Evolutionary conservation across 257 asterid species (phyloP), one percentile per base, ranked within the genome.

Genomic region (Catharanthus roseus): DNA sequence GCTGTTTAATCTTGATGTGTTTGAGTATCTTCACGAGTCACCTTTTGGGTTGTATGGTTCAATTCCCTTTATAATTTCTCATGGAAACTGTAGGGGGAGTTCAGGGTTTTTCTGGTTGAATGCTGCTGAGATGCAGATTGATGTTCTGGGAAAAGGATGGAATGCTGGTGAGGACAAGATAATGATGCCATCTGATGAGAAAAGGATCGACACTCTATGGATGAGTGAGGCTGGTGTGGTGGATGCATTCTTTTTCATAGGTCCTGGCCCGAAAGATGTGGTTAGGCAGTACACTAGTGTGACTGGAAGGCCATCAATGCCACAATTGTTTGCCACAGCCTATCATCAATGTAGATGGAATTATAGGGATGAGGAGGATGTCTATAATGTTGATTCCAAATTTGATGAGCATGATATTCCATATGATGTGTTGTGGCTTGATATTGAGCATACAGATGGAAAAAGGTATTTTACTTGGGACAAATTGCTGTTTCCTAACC

Each of bases 91-190:
- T 5, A 70, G 95, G 24, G 96, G 99, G n/a, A 91, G 92, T 74
- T 87, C 97, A 0, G 99, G 99, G 1, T 95, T 95, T 76, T 95
- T 95, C 84, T 95, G 97, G 99, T 81, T 95, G 77, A 95, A 88
- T 84, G 96, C 97, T 81, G 99, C 99, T 57, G 99, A 95, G 80
- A 95, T 95, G 99, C 99, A 95, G 93, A 91, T 95, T 81, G 99
- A 95, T 82, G 93, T 95, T 33, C 62, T 95, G 69, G 96, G 87
- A 23, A 77, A 80, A 1, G 96, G 92, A 12, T 89, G 97, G 97
- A 84, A 88, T 73, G 85, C 86, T 44, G 91, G 88, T 73, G 78
- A 50, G 68, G 78, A 90, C 1, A 84, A 84, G 55, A 81, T 86
- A 62, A 79, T 50, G 89, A 74, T 88, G 78, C 96, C 96, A 72